Evolutionary conservation across 1,284 basidiomycete genomes (phyloP), one percentile per base, ranked within the genome.

Genomic region (Cutaneotrichosporon dermatis): DNA sequence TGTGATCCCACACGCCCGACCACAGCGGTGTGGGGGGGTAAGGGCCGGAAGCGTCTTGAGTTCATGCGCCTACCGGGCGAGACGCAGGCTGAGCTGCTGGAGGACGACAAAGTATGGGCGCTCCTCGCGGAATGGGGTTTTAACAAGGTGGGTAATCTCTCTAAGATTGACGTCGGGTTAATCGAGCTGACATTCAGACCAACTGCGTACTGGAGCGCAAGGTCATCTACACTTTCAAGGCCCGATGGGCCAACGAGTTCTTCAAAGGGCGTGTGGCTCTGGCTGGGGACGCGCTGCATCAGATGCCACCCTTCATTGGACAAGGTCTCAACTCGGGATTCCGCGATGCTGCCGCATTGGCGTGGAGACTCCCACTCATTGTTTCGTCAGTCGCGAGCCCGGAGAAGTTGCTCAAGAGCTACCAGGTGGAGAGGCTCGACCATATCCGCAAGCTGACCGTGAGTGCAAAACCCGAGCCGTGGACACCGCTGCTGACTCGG

Each of bases 231-330:
- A 65, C 61, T 1, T 67, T 67, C 54, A 57, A 57, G 12, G 63
- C 66, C 4, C 57, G 66, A 11, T 65, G 66, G 63, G 61, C 59
- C 1, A 53, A 65, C 52, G 54, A 67, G 37, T 63, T 65, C 50
- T 53, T 15, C 54, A 62, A 63, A 37, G 59, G 53, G 33, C 61
- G 66, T 4, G 59, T 65, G 9, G 36, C 55, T 4, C 55, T 65
- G 1, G 66, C 61, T 4, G 61, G 61, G 15, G 61, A 67, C 49
- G 43, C 63, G 9, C 50, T 63, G 40, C 66, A 65, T 51, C 61
- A 61, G 6, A 67, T 67, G 66, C 63, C 66, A 1, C 66, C 66
- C 6, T 67, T 67, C 54, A 65, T 67, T 46, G 66, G 66, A 9
- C 66, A 67, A 49, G 66, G 66, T 13, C 54, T 67, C 25, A 67